Percentiles rank a stretch among this genome's conserved stretches.
Conservation (phyloP, 257 asterid genomes). For the Ophiorrhiza pumila region DNA sequence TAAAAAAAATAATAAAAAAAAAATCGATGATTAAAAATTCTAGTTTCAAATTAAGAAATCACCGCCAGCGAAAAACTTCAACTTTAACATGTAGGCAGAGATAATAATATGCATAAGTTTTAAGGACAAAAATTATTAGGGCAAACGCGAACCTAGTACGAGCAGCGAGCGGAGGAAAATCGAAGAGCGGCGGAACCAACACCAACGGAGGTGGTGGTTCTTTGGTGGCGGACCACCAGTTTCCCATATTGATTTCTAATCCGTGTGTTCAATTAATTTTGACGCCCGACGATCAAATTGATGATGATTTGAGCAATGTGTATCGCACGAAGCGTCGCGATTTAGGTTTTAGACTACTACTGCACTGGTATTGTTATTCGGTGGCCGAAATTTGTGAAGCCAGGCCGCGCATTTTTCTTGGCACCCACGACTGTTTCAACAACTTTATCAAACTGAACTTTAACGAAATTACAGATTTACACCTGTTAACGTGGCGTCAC, state of each 20-base stretch:
- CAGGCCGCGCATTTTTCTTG: constrained; percentile 16
- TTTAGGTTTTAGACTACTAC: too few species aligned
- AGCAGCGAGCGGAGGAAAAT: constrained; percentile 90
- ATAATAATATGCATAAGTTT: neutral
- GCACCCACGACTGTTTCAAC: constrained; percentile 37
- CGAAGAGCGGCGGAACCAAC: constrained; percentile 95
- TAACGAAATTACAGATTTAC: neutral
- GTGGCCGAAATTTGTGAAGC: constrained; percentile 36
- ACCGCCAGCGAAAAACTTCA: neutral
- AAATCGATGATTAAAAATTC: neutral
- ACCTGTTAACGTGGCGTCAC: constrained; percentile 30
- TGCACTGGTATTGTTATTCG: neutral
- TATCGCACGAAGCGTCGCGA: too few species aligned
- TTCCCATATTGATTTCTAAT: constrained; percentile 50
- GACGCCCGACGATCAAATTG: neutral
- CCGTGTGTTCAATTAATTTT: neutral
- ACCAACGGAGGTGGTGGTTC: constrained; percentile 79
- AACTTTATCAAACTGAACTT: neutral
- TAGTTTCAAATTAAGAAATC: neutral
- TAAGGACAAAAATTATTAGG: neutral
- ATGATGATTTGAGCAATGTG: too few species aligned
- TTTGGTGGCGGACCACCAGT: constrained; percentile 29
- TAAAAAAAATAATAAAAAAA: too few species aligned
- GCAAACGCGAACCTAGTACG: constrained; percentile 58
- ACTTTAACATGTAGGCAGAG: neutral